Percentiles rank a stretch among this genome's conserved stretches.
These are phyloP conservation scores for Eleusine coracana DNA, from an alignment of 176 grass and related monocot species.

Conservation along the genomic window DNA sequence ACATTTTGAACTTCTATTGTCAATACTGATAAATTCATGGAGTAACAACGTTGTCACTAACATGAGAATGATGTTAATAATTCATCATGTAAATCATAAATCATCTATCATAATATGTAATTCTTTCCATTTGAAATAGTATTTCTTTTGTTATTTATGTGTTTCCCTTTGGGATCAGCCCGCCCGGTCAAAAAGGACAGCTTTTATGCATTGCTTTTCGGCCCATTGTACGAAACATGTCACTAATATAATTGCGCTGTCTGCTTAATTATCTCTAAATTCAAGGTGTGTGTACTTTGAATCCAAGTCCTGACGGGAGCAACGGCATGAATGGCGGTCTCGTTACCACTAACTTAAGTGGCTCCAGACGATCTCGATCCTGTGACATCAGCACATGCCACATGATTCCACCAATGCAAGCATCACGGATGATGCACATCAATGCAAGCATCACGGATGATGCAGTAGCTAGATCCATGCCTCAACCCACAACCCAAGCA, in stretches of 20 bases:
- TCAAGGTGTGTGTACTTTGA: background rate
- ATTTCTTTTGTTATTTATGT: background rate
- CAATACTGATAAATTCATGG: no score
- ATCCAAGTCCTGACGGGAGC: background rate
- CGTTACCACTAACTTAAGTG: background rate
- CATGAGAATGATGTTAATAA: no score
- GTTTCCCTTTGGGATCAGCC: background rate
- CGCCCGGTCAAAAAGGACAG: background rate
- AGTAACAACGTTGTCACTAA: no score
- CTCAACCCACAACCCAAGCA: background rate
- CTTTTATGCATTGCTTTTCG: background rate
- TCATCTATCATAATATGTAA: no score
- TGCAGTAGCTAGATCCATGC: background rate
- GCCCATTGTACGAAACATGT: background rate
- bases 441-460: background rate
- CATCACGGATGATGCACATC: background rate
- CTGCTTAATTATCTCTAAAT: background rate
- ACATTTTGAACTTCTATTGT: no score
- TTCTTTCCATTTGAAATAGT: no score
- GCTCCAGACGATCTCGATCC: background rate
- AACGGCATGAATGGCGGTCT: background rate
- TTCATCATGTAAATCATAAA: no score
- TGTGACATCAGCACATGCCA: background rate
- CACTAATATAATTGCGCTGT: background rate
- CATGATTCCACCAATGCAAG: background rate